Conservation (phyloP, 148 eudicot genomes). For the Cornus controversa region DNA sequence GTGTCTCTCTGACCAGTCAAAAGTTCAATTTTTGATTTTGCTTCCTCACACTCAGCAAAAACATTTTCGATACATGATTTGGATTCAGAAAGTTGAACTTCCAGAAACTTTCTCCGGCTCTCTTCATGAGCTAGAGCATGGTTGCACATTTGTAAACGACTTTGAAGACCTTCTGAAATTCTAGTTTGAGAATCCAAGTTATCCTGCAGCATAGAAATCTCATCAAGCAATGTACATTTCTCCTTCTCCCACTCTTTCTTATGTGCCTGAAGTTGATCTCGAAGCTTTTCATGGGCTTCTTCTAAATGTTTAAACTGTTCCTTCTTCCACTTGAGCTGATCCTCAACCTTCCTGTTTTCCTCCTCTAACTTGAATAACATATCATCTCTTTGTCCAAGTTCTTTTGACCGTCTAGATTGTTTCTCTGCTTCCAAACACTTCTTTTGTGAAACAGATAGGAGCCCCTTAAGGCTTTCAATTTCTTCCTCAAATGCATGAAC, state of each 20-base stretch:
- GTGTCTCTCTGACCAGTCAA: slow-evolving; percentile 40
- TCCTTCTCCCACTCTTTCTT: slow-evolving; percentile 73
- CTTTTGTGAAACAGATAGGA: neutral
- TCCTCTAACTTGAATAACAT: slow-evolving; percentile 48
- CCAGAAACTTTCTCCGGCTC: slow-evolving; percentile 49
- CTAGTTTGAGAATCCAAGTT: slow-evolving; percentile 46
- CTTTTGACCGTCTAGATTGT: slow-evolving; percentile 24
- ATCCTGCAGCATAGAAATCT: slow-evolving; percentile 47
- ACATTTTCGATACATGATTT: slow-evolving; percentile 36
- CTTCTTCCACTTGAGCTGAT: slow-evolving; percentile 80
- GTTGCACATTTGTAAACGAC: slow-evolving; percentile 50
- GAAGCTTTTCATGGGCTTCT: slow-evolving; percentile 79
- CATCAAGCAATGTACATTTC: slow-evolving; percentile 58
- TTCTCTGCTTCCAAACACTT: neutral
- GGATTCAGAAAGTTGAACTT: slow-evolving; percentile 58
- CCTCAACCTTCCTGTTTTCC: slow-evolving; percentile 53
- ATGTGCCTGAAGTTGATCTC: slow-evolving; percentile 28
- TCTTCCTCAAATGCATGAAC: slow-evolving; percentile 35
- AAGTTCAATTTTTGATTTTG: slow-evolving; percentile 35
- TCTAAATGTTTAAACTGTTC: slow-evolving; percentile 72
- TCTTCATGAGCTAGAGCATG: slow-evolving; percentile 76
- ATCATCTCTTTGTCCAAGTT: slow-evolving; percentile 40
- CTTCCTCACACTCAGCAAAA: slow-evolving; percentile 38
- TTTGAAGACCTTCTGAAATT: slow-evolving; percentile 42
- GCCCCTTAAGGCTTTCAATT: slow-evolving; percentile 7